Evolutionary conservation across 176 grass and related monocot genomes (phyloP).

Genomic region (Eragrostis curvula): DNA sequence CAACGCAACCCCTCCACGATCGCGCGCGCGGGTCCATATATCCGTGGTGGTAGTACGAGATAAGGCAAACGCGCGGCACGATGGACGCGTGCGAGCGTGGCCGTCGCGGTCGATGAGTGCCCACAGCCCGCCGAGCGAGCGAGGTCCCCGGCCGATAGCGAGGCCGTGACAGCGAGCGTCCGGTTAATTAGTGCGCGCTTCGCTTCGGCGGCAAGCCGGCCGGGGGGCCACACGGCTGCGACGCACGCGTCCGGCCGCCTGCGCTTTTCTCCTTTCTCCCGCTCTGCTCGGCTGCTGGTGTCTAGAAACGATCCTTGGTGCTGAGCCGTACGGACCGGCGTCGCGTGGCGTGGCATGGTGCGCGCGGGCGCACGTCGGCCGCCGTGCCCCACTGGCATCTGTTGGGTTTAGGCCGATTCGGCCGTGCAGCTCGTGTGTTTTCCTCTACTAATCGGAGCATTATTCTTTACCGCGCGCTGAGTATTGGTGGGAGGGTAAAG

Average conservation of each 20-base stretch:
- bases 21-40: neutral
- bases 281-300: neutral
- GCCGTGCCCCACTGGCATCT: neutral
- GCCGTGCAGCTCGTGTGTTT: neutral
- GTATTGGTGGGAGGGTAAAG: too few relatives aligned
- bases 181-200: neutral
- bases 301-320: too few relatives aligned
- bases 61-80: slow-evolving; percentile 20
- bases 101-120: neutral
- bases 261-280: neutral
- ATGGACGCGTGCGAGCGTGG: slow-evolving; percentile 1
- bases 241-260: neutral
- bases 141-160: neutral
- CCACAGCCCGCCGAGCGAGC: too few relatives aligned
- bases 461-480: neutral
- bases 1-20: neutral
- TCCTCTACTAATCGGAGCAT: too few relatives aligned
- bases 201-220: neutral
- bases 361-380: neutral
- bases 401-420: neutral
- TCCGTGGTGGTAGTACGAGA: slow-evolving; percentile 26
- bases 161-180: neutral
- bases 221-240: neutral
- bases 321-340: too few relatives aligned
- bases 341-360: too few relatives aligned